A percentile compares a stretch with the other conserved stretches of the same genome.
phyloP scores from a whole-genome alignment of 2,329 filamentous ascomycete species.

The Talaromyces marneffei region DNA sequence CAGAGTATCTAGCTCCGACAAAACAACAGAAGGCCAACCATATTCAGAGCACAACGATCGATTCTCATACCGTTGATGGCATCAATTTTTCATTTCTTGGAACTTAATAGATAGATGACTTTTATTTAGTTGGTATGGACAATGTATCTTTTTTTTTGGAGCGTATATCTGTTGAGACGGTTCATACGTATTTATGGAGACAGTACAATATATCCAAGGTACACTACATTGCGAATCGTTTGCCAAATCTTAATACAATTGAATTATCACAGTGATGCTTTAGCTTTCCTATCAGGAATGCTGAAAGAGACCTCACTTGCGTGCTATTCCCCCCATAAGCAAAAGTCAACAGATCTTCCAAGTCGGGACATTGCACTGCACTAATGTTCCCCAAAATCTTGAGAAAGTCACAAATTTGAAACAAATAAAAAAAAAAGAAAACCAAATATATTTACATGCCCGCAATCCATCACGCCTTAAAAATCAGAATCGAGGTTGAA shows the following conservation, averaged over 20 bases:
- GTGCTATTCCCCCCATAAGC: not conserved
- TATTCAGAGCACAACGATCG: not conserved
- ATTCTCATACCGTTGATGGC: not conserved
- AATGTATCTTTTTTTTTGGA: too few species aligned
- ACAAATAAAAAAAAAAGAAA: not conserved
- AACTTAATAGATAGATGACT: not conserved
- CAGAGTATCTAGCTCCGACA: not conserved
- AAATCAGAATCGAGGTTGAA: not conserved
- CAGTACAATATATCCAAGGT: not conserved
- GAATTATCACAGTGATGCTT: not conserved
- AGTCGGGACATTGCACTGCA: not conserved
- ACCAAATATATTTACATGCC: slow-evolving; percentile 7
- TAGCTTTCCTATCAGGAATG: not conserved
- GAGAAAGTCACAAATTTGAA: not conserved
- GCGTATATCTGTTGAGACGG: too few species aligned
- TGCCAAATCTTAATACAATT: not conserved
- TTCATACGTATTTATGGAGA: not conserved
- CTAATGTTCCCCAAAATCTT: not conserved
- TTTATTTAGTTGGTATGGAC: too few species aligned
- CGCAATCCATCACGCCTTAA: slow-evolving; percentile 1
- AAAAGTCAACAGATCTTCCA: not conserved
- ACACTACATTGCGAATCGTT: not conserved
- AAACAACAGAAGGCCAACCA: not conserved
- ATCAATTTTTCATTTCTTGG: not conserved
- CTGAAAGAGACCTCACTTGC: not conserved